Conservation (phyloP, 371 early-diverging fungal genomes). For the Blastocladiella emersonii region DNA sequence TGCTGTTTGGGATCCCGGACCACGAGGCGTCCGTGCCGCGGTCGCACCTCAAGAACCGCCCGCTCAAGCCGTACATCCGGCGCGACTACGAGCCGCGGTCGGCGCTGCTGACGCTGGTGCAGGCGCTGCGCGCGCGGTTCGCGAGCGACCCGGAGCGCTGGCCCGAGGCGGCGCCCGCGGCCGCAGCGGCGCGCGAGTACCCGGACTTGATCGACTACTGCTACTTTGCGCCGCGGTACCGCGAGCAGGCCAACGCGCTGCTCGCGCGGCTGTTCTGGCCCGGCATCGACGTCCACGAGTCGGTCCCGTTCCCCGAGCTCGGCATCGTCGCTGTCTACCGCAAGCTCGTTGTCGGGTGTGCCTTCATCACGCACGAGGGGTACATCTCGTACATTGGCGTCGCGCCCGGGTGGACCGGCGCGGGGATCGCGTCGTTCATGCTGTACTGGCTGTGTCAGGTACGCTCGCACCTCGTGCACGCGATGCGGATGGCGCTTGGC, state of each 20-base stretch:
- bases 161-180: too few relatives aligned
- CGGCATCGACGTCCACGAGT: conserved; percentile 81
- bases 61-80: too few relatives aligned
- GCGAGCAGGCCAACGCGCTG: conserved; percentile 59
- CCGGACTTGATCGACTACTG: conserved; percentile 64
- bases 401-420: conserved; percentile 66
- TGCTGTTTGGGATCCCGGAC: too few relatives aligned
- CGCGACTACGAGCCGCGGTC: too few relatives aligned
- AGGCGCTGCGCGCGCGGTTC: too few relatives aligned
- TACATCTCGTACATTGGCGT: conserved; percentile 86
- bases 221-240: conserved; percentile 55
- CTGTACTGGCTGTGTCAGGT: conserved; percentile 4
- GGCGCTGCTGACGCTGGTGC: too few relatives aligned
- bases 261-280: conserved; percentile 80
- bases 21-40: too few relatives aligned
- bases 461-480: neutral
- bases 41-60: too few relatives aligned
- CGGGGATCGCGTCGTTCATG: conserved; percentile 48
- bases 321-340: conserved; percentile 72
- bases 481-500: neutral
- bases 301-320: conserved; percentile 70
- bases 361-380: conserved; percentile 84
- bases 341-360: conserved; percentile 63
- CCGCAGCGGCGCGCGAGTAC: too few relatives aligned
- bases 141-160: too few relatives aligned